These are phyloP conservation scores for Phytopythium oedochilum DNA, from an alignment of 352 stramenopile genomes.

Conservation along the genomic window DNA sequence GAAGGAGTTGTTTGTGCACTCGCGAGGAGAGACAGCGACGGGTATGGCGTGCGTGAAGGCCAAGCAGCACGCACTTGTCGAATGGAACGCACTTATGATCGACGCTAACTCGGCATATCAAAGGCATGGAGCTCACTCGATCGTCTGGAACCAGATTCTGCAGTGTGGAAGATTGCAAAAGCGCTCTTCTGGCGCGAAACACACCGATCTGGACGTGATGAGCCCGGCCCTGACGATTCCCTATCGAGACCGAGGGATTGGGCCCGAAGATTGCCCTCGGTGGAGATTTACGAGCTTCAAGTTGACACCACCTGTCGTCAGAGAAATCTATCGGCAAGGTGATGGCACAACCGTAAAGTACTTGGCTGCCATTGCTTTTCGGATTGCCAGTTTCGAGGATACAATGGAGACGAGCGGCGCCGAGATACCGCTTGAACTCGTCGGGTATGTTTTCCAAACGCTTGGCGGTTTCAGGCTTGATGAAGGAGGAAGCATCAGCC, in stretches of 20 bases:
- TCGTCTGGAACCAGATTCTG: neutral
- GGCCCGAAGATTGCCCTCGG: neutral
- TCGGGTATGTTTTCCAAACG: neutral
- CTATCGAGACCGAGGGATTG: neutral
- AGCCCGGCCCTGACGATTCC: neutral
- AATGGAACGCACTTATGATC: neutral
- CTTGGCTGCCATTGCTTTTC: neutral
- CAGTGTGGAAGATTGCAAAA: too few relatives aligned
- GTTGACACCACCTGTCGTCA: neutral
- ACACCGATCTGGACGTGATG: neutral
- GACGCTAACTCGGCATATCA: neutral
- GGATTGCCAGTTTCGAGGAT: neutral
- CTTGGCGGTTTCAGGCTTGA: neutral
- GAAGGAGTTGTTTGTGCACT: neutral
- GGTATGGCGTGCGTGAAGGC: neutral
- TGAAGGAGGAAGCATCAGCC: neutral
- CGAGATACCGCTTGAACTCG: neutral
- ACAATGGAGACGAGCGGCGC: neutral
- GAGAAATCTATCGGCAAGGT: neutral
- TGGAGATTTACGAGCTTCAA: neutral
- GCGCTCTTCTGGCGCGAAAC: neutral
- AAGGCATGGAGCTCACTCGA: neutral
- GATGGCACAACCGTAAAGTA: neutral
- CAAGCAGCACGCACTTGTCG: neutral
- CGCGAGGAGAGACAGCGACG: neutral